Conservation (phyloP, 2,329 filamentous ascomycete genomes). For the Zasmidium cellare region DNA sequence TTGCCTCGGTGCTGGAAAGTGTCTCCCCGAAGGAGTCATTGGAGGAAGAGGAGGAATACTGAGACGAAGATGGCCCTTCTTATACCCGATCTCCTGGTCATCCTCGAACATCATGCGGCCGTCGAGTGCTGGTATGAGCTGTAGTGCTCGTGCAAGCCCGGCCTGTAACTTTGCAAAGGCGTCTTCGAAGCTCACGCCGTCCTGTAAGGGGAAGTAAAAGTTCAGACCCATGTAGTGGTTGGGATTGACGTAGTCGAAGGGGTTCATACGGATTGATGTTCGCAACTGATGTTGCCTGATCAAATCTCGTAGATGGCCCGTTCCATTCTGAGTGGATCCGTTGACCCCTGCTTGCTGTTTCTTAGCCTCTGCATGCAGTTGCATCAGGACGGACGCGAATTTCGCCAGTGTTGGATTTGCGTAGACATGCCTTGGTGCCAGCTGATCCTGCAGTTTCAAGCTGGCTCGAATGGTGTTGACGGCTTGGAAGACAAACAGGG, state of each 20-base stretch:
- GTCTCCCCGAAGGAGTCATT: neutral
- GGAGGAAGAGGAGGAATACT: neutral
- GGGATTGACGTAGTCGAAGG: neutral
- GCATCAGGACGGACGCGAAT: neutral
- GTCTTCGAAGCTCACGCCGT: neutral
- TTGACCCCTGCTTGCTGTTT: neutral
- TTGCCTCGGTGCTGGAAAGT: neutral
- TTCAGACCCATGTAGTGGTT: neutral
- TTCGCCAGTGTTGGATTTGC: neutral
- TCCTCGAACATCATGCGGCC: neutral
- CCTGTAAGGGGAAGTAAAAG: neutral
- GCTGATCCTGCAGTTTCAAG: neutral
- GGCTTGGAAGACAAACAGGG: slow-evolving; percentile 21
- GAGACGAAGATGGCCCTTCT: neutral
- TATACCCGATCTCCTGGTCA: neutral
- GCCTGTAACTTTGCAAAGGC: neutral
- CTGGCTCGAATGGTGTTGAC: neutral
- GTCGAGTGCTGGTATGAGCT: neutral
- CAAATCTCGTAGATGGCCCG: neutral
- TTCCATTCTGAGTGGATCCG: neutral
- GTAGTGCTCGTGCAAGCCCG: neutral
- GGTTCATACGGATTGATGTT: neutral
- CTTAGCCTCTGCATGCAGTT: neutral
- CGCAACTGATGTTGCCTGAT: neutral
- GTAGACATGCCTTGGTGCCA: neutral